These are phyloP conservation scores for Nemophila menziesii DNA, from an alignment of 257 asterid genomes.

Conservation along the genomic window DNA sequence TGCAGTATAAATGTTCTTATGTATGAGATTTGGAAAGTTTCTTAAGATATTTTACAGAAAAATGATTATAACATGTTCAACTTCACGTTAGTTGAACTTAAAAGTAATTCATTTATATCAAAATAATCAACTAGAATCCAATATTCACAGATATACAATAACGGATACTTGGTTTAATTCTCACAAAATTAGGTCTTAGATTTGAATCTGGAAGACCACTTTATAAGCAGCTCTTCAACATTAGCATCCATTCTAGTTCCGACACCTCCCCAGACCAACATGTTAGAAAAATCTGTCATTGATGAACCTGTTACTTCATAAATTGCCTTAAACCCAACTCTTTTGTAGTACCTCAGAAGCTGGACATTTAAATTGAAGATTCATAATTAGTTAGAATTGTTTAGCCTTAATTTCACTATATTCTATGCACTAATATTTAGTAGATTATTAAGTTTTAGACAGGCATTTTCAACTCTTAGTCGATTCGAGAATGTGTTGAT, in stretches of 20 bases:
- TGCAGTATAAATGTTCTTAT: background rate
- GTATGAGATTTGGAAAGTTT: background rate
- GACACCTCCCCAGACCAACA: constrained; percentile 94
- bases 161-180: background rate
- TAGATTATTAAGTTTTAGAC: too few relatives aligned
- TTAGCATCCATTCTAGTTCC: constrained; percentile 91
- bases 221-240: constrained; percentile 48
- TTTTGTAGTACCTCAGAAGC: constrained; percentile 79
- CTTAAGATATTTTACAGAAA: too few relatives aligned
- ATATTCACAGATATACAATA: background rate
- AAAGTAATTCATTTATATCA: background rate
- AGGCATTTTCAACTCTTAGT: too few relatives aligned
- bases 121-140: background rate
- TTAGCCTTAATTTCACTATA: background rate
- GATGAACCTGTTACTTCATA: constrained; percentile 70
- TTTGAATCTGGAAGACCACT: constrained; percentile 81
- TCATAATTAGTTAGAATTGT: background rate
- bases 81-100: background rate
- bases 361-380: constrained; percentile 25
- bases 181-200: background rate
- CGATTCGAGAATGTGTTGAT: background rate
- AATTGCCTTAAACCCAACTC: constrained; percentile 64
- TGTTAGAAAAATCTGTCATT: constrained; percentile 51
- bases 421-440: background rate
- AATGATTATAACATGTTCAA: too few relatives aligned